phyloP scores from a whole-genome alignment of 306 rosid genomes.

The Oxytropis ochrocephala region DNA sequence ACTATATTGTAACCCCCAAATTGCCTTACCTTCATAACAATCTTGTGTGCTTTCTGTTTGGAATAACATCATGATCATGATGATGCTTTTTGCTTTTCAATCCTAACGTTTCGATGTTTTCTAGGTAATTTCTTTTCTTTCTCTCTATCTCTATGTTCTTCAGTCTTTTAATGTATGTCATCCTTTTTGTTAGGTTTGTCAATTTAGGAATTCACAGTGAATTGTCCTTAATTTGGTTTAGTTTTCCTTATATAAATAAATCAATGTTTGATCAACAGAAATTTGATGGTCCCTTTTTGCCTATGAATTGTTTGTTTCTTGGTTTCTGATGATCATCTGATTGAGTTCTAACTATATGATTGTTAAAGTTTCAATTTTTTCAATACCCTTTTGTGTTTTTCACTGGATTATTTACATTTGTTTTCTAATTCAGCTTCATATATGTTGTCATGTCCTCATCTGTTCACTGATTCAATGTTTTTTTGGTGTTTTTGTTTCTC shows the following conservation, averaged over 20 bases:
- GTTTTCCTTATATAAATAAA: background rate
- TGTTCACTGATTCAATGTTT: background rate
- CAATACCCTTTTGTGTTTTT: background rate
- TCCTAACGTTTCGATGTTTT: no score
- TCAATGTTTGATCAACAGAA: background rate
- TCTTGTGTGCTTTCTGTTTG: no score
- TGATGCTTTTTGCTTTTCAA: no score
- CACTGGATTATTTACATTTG: background rate
- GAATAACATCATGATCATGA: no score
- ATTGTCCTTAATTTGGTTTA: background rate
- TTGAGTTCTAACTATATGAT: background rate
- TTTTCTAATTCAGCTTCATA: background rate
- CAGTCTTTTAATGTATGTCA: background rate
- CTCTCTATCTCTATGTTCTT: background rate
- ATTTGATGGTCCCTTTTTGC: background rate
- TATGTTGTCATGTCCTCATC: background rate
- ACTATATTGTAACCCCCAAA: no score
- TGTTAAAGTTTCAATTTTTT: constrained; percentile 5
- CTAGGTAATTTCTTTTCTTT: background rate
- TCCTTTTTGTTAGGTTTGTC: constrained; percentile 7
- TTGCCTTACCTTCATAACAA: no score
- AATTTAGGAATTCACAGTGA: background rate
- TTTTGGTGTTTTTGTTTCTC: background rate
- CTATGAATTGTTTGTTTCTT: no score
- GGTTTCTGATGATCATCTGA: background rate